Conservation (phyloP, 108 stramenopile genomes). For the Nitzschia putrida region DNA sequence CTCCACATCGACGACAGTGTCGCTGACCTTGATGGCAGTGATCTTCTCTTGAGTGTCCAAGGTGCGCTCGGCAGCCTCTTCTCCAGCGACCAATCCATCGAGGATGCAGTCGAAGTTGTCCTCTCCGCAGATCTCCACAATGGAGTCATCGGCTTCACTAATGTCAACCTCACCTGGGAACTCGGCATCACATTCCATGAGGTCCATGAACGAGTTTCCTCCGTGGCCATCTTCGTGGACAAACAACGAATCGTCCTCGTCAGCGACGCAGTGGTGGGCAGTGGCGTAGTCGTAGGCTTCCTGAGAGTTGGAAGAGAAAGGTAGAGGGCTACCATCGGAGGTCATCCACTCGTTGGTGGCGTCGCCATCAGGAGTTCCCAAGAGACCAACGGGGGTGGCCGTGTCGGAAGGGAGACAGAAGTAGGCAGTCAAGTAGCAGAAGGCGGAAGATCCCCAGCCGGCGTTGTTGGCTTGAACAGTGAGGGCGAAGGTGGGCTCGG, state of each 20-base stretch:
- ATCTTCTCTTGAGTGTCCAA: too few relatives aligned
- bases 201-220: not conserved
- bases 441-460: too few relatives aligned
- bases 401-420: not conserved
- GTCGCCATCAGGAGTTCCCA: conserved; percentile 1
- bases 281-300: not conserved
- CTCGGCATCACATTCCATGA: not conserved
- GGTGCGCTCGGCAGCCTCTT: not conserved
- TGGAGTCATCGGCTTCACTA: not conserved
- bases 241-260: conserved; percentile 1
- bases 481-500: not conserved
- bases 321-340: not conserved
- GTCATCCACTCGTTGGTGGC: conserved; percentile 3
- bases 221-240: not conserved
- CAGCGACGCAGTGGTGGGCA: conserved; percentile 5
- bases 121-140: not conserved
- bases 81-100: not conserved
- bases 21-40: too few relatives aligned
- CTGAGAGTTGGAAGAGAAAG: not conserved
- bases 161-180: not conserved
- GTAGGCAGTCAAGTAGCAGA: not conserved
- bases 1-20: too few relatives aligned
- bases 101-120: not conserved
- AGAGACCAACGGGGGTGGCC: not conserved
- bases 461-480: not conserved